Conservation (phyloP, 148 eudicot genomes). For the Euryodendron excelsum region DNA sequence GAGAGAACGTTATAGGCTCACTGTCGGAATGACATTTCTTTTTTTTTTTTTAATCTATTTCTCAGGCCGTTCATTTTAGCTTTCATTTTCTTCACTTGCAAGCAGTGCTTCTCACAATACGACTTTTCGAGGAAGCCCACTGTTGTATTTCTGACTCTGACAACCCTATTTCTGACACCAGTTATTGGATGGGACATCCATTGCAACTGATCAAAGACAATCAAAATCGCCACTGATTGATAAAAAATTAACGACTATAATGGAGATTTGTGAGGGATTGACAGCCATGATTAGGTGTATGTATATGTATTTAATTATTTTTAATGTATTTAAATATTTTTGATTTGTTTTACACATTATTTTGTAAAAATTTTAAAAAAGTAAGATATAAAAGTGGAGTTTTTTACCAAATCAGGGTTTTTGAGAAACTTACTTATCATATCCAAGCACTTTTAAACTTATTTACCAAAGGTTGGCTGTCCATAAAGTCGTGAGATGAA, state of each 20-base stretch:
- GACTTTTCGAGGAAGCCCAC: neutral
- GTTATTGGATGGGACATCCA: neutral
- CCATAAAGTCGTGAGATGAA: too few species aligned
- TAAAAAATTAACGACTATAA: neutral
- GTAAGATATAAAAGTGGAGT: neutral
- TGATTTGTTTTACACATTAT: too few species aligned
- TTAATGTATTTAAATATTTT: too few species aligned
- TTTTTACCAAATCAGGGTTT: neutral
- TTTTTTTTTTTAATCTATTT: too few species aligned
- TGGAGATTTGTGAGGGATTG: neutral
- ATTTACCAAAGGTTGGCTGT: neutral
- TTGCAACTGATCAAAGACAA: neutral
- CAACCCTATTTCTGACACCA: neutral
- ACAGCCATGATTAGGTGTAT: neutral
- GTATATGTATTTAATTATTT: too few species aligned
- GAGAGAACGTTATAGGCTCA: neutral
- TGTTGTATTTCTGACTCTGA: too few species aligned
- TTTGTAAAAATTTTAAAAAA: too few species aligned
- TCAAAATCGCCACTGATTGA: neutral
- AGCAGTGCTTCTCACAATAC: too few species aligned
- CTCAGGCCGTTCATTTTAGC: neutral
- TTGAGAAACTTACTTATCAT: neutral
- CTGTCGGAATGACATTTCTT: neutral
- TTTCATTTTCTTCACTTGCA: neutral
- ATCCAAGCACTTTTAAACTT: too few species aligned